Conservation (phyloP, 768 basidiomycete genomes). For the Xerocomellus intermedius region DNA sequence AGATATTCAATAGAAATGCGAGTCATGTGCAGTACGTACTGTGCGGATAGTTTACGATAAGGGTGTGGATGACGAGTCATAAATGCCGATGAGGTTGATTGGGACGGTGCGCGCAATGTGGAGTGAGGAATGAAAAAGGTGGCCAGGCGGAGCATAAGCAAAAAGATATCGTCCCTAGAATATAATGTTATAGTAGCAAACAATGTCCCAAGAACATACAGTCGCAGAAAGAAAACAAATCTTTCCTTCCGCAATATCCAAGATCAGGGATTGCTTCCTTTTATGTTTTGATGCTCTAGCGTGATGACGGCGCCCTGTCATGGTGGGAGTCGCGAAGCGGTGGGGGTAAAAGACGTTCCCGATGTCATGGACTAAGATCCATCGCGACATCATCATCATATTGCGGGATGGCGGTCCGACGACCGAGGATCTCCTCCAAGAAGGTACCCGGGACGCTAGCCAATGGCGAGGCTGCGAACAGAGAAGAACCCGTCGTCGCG, state of each 20-base stretch:
- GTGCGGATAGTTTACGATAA: slow-evolving; percentile 26
- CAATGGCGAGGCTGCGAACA: slow-evolving; percentile 62
- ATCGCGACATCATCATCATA: slow-evolving; percentile 32
- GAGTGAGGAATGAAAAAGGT: slow-evolving; percentile 9
- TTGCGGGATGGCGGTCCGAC: slow-evolving; percentile 4
- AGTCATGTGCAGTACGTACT: slow-evolving; percentile 31
- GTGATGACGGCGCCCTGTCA: slow-evolving; percentile 1
- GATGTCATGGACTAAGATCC: slow-evolving; percentile 40
- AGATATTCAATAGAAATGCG: slow-evolving; percentile 28
- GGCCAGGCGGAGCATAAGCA: slow-evolving; percentile 24
- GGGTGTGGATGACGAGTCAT: slow-evolving; percentile 22
- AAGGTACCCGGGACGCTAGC: slow-evolving; percentile 61
- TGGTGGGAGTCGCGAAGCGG: slow-evolving; percentile 3
- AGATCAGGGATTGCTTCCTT: slow-evolving; percentile 12
- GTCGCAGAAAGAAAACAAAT: slow-evolving; percentile 13
- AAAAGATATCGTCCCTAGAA: slow-evolving; percentile 32
- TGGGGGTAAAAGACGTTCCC: background rate
- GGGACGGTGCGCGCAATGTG: slow-evolving; percentile 6
- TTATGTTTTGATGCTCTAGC: slow-evolving; percentile 3
- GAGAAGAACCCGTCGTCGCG: slow-evolving; percentile 34
- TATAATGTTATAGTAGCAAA: slow-evolving; percentile 36
- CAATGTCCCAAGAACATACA: slow-evolving; percentile 38
- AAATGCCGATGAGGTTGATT: slow-evolving; percentile 22
- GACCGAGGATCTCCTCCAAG: slow-evolving; percentile 59
- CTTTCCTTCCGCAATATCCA: slow-evolving; percentile 20